Conservation (phyloP, 1,284 basidiomycete species). For the Trichosporon asahii region DNA sequence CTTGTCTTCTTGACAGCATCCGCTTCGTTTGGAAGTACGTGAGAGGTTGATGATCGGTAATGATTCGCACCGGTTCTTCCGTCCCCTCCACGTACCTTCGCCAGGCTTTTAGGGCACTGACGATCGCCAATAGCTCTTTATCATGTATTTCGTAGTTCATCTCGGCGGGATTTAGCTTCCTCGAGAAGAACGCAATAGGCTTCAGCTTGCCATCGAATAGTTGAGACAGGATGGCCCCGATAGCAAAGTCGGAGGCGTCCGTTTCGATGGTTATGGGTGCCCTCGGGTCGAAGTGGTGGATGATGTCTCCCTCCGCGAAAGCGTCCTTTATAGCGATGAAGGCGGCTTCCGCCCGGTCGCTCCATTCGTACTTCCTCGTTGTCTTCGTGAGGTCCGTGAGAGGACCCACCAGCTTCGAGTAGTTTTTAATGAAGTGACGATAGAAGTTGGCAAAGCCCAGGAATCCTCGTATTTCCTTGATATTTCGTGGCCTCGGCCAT, state of each 20-base stretch:
- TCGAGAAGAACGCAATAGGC: slow-evolving; percentile 49
- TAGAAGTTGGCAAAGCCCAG: slow-evolving; percentile 54
- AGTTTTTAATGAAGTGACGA: slow-evolving; percentile 45
- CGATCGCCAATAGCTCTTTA: slow-evolving; percentile 55
- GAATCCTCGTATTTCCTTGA: slow-evolving; percentile 49
- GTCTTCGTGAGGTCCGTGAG: no score
- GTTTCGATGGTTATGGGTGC: slow-evolving; percentile 37
- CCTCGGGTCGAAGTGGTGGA: slow-evolving; percentile 39
- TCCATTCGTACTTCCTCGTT: no score
- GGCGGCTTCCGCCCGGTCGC: no score
- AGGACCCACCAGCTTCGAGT: no score
- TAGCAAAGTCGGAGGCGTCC: slow-evolving; percentile 42
- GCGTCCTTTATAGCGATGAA: no score
- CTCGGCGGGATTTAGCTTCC: slow-evolving; percentile 37
- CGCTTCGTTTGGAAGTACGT: no score
- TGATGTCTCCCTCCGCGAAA: no score
- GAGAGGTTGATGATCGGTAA: no score
- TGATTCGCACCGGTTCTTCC: no score
- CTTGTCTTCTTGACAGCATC: no score
- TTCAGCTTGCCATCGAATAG: slow-evolving; percentile 34
- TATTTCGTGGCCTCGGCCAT: background rate
- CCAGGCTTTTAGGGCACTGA: slow-evolving; percentile 53
- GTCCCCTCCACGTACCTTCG: no score
- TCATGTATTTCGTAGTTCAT: slow-evolving; percentile 55
- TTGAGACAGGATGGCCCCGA: slow-evolving; percentile 28